Percentiles rank a stretch among this genome's conserved stretches.
Conservation (phyloP, 73 alveolate genomes). For the Breviolum minutum region DNA sequence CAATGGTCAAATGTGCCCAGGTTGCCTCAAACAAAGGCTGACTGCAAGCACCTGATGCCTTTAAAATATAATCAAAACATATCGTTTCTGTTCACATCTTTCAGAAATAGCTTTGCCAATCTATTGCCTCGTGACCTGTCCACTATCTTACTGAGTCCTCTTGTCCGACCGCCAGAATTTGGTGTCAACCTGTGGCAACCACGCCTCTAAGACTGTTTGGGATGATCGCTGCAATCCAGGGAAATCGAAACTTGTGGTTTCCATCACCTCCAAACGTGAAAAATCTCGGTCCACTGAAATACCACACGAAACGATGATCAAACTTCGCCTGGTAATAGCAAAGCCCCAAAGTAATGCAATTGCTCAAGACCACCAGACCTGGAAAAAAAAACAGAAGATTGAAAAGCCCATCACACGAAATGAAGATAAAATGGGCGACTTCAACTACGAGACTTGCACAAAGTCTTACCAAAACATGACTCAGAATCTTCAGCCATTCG, state of each 20-base stretch:
- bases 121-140: too few species aligned
- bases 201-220: constrained; percentile 50
- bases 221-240: constrained; percentile 59
- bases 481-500: too few species aligned
- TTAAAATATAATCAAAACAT: neutral
- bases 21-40: neutral
- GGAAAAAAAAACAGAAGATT: neutral
- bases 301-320: neutral
- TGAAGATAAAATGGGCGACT: too few species aligned
- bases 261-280: constrained; percentile 34
- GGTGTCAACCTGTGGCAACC: too few species aligned
- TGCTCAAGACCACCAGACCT: constrained; percentile 84
- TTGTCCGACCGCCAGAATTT: too few species aligned
- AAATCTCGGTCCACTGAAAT: neutral
- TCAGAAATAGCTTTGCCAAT: too few species aligned
- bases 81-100: neutral
- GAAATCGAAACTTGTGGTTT: neutral
- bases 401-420: neutral
- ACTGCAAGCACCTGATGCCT: neutral
- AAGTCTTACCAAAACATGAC: too few species aligned
- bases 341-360: constrained; percentile 42
- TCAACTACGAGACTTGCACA: too few species aligned
- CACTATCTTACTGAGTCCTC: too few species aligned
- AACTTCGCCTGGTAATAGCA: constrained; percentile 31
- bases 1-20: constrained; percentile 69